Evolutionary conservation across 495 filamentous ascomycete genomes (phyloP).

Genomic region (Hypoxylon perforatum): DNA sequence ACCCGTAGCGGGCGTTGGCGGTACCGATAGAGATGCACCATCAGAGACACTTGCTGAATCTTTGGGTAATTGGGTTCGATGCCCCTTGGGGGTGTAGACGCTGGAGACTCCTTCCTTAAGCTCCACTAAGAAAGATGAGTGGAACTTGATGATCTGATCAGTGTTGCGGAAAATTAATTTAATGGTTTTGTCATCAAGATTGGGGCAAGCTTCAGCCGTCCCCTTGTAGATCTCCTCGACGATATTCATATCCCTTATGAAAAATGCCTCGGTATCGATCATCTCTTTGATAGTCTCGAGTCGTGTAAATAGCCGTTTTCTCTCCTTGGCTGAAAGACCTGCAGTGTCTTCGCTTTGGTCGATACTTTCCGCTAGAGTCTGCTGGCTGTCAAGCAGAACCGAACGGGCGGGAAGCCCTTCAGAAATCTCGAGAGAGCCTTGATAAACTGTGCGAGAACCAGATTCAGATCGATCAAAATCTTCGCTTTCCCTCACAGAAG

Average conservation of each 20-base stretch:
- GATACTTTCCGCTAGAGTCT: constrained; percentile 45
- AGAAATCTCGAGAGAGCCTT: constrained; percentile 48
- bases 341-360: constrained; percentile 36
- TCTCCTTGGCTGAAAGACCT: constrained; percentile 49
- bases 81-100: constrained; percentile 70
- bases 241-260: constrained; percentile 92
- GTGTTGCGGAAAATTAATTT: constrained; percentile 91
- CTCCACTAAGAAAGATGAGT: constrained; percentile 77
- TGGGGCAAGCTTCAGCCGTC: constrained; percentile 83
- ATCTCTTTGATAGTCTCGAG: constrained; percentile 87
- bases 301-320: constrained; percentile 67
- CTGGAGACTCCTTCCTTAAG: constrained; percentile 79
- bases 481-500: constrained; percentile 49
- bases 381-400: constrained; percentile 39
- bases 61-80: constrained; percentile 52
- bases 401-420: constrained; percentile 40
- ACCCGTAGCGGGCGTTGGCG: constrained; percentile 41
- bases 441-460: constrained; percentile 49
- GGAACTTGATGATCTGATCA: constrained; percentile 85
- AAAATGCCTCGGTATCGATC: constrained; percentile 88
- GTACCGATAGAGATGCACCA: constrained; percentile 44
- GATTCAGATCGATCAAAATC: constrained; percentile 44
- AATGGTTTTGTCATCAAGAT: constrained; percentile 83
- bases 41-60: constrained; percentile 50
- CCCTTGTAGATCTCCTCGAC: constrained; percentile 96